phyloP scores from a whole-genome alignment of 805 yeast species.

The Ogataea corticis region DNA sequence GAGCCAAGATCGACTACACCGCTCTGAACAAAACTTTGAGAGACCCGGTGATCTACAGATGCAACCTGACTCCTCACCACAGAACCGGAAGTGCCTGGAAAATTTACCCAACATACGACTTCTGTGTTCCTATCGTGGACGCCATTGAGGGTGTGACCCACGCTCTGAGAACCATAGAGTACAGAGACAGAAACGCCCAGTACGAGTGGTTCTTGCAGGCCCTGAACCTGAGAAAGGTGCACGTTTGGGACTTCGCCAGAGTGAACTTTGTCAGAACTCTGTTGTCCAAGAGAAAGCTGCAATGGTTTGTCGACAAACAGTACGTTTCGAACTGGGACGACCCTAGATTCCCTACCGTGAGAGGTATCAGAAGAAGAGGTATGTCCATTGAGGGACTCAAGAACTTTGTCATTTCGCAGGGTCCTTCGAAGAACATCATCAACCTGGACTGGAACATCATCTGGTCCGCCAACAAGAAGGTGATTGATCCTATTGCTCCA shows the following conservation, averaged over 20 bases:
- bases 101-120: constrained; percentile 97
- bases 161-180: constrained; percentile 96
- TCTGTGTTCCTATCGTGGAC: constrained; percentile 97
- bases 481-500: constrained; percentile 96
- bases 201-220: constrained; percentile 94
- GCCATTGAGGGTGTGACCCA: constrained; percentile 96
- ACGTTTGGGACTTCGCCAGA: constrained; percentile 97
- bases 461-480: constrained; percentile 97
- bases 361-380: constrained; percentile 99
- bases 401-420: constrained; percentile 91
- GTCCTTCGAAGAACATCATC: constrained; percentile 96
- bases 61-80: constrained; percentile 97
- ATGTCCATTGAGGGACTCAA: constrained; percentile 98
- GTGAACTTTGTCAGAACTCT: constrained; percentile 95
- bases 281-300: constrained; percentile 94
- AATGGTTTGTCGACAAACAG: constrained; percentile 96
- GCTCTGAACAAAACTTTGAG: constrained; percentile 93
- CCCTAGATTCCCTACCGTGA: constrained; percentile 98
- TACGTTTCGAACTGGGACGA: constrained; percentile 96
- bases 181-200: constrained; percentile 98
- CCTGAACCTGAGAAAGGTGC: constrained; percentile 82
- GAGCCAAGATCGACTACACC: constrained; percentile 94
- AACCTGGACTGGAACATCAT: constrained; percentile 97
- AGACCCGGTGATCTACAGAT: constrained; percentile 97
- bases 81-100: constrained; percentile 94